Evolutionary conservation across 768 basidiomycete species (phyloP).

Genomic region (Tulasnella sp.): DNA sequence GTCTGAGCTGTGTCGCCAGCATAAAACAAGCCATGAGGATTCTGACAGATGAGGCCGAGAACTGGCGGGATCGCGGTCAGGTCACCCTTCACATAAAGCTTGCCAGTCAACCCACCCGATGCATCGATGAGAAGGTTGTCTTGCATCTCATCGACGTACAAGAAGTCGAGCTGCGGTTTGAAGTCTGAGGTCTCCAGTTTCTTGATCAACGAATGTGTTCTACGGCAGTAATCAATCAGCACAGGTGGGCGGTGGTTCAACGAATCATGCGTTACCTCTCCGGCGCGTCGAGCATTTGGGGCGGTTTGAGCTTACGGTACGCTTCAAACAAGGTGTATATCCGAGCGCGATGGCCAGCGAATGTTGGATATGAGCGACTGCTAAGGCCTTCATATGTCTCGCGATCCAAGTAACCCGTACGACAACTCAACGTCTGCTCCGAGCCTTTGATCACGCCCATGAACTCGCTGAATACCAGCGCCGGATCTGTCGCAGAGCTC

Average conservation of each 20-base stretch:
- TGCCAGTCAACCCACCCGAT: no score
- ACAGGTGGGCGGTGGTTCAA: no score
- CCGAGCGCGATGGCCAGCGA: slow-evolving; percentile 38
- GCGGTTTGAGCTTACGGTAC: slow-evolving; percentile 41
- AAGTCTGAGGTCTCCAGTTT: slow-evolving; percentile 24
- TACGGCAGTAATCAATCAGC: no score
- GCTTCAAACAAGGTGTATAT: slow-evolving; percentile 45
- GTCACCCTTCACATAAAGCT: no score
- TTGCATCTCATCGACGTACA: slow-evolving; percentile 70
- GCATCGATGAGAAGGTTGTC: no score
- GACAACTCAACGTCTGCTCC: slow-evolving; percentile 39
- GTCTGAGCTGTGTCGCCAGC: slow-evolving; percentile 68
- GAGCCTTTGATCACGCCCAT: slow-evolving; percentile 50
- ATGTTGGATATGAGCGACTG: slow-evolving; percentile 42
- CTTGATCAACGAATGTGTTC: slow-evolving; percentile 42
- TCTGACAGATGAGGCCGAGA: neutral
- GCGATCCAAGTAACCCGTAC: slow-evolving; percentile 35
- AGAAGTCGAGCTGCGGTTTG: slow-evolving; percentile 37
- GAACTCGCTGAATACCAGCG: slow-evolving; percentile 17
- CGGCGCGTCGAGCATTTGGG: slow-evolving; percentile 43
- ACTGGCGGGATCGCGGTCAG: neutral
- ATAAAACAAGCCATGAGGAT: slow-evolving; percentile 11
- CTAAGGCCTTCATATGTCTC: slow-evolving; percentile 40
- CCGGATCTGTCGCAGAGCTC: neutral
- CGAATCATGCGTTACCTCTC: slow-evolving; percentile 37